Evolutionary conservation across 371 early-diverging fungal species (phyloP).

Genomic region (Mortierella polycephala): DNA sequence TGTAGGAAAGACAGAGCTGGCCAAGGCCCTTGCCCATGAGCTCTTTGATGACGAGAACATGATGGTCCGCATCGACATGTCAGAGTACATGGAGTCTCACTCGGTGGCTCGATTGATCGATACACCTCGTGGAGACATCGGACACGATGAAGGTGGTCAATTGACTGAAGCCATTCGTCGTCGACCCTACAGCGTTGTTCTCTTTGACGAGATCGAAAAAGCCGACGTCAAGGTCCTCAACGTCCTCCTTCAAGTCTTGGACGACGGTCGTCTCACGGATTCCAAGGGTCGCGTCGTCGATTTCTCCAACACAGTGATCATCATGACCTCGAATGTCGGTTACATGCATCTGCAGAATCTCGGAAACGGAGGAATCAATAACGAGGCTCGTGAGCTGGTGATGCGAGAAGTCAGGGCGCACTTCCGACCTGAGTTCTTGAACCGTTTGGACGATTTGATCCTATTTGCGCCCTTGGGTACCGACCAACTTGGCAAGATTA

Average conservation of each 20-base stretch:
- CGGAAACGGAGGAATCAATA: conserved; percentile 60
- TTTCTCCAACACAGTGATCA: conserved; percentile 92
- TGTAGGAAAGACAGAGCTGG: conserved; percentile 91
- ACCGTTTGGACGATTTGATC: conserved; percentile 89
- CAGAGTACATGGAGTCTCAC: conserved; percentile 84
- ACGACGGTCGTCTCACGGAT: conserved; percentile 92
- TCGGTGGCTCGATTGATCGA: conserved; percentile 88
- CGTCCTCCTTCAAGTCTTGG: conserved; percentile 85
- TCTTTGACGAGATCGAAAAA: conserved; percentile 96
- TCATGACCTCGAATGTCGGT: conserved; percentile 91
- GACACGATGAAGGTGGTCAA: conserved; percentile 89
- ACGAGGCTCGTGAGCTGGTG: conserved; percentile 66
- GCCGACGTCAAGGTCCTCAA: conserved; percentile 84
- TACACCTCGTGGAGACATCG: conserved; percentile 90
- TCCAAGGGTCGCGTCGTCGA: conserved; percentile 88
- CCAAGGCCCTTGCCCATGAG: conserved; percentile 89
- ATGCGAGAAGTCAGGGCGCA: conserved; percentile 77
- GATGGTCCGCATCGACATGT: conserved; percentile 93
- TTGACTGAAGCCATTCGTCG: conserved; percentile 91
- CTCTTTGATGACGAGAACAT: conserved; percentile 91
- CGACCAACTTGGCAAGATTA: conserved; percentile 76
- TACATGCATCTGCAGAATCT: conserved; percentile 74
- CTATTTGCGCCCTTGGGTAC: conserved; percentile 71
- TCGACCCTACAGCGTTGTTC: conserved; percentile 88
- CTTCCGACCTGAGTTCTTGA: conserved; percentile 93